Percentiles rank a stretch among this genome's conserved stretches.
phyloP scores from a whole-genome alignment of 805 yeast species.

The Yarrowia sp. region DNA sequence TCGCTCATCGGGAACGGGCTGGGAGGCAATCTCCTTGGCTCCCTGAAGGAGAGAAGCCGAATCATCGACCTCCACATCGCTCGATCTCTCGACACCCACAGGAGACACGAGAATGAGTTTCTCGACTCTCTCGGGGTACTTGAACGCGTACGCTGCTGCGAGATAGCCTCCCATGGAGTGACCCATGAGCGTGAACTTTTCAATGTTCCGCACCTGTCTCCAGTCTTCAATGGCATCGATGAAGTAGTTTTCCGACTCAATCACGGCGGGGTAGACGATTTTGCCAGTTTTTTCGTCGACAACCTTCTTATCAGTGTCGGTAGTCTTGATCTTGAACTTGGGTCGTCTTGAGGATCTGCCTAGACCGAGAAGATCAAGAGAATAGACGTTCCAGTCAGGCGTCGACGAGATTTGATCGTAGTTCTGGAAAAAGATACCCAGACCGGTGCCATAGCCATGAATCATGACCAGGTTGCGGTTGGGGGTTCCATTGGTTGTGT shows the following conservation, averaged over 20 bases:
- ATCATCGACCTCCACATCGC: neutral
- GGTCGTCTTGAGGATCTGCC: slow-evolving; percentile 81
- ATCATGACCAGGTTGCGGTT: slow-evolving; percentile 63
- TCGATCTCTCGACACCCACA: slow-evolving; percentile 62
- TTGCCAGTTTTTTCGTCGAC: slow-evolving; percentile 25
- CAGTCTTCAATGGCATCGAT: slow-evolving; percentile 62
- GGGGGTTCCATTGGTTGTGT: slow-evolving; percentile 27
- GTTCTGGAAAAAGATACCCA: slow-evolving; percentile 75
- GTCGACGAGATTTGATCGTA: slow-evolving; percentile 46
- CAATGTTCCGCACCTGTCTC: slow-evolving; percentile 51
- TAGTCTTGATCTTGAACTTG: slow-evolving; percentile 43
- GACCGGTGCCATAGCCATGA: slow-evolving; percentile 93
- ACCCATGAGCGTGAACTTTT: slow-evolving; percentile 61
- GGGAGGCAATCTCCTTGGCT: slow-evolving; percentile 1
- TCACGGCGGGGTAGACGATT: slow-evolving; percentile 35
- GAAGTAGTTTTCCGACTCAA: slow-evolving; percentile 58
- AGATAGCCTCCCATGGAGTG: slow-evolving; percentile 94
- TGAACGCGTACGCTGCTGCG: slow-evolving; percentile 61
- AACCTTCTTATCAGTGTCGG: slow-evolving; percentile 35
- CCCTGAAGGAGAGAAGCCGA: neutral
- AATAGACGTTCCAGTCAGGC: slow-evolving; percentile 67
- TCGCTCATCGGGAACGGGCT: slow-evolving; percentile 1
- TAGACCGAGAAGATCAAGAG: slow-evolving; percentile 84
- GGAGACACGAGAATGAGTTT: slow-evolving; percentile 82
- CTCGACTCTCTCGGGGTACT: slow-evolving; percentile 56